Evolutionary conservation across 2,329 filamentous ascomycete species (phyloP).

Genomic region (Beauveria pseudobassiana): DNA sequence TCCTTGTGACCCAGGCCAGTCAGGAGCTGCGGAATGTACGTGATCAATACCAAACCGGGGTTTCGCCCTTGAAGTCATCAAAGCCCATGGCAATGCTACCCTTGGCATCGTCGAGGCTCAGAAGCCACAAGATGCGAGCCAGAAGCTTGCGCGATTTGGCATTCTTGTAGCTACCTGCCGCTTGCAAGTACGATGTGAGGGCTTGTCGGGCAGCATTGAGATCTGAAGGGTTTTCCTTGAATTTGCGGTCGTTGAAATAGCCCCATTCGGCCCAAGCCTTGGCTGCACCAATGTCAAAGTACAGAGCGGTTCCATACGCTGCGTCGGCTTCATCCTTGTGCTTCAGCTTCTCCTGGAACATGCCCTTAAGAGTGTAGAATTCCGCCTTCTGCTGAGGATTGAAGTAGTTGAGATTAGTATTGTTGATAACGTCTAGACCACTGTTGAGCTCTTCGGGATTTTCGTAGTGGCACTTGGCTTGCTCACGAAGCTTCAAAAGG

Average conservation of each 20-base stretch:
- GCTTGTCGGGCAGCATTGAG: constrained; percentile 82
- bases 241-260: constrained; percentile 92
- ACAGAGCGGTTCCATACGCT: constrained; percentile 89
- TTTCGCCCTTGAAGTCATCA: constrained; percentile 94
- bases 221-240: constrained; percentile 82
- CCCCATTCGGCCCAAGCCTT: constrained; percentile 99
- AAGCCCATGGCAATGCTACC: constrained; percentile 79
- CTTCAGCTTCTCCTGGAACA: constrained; percentile 93
- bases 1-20: constrained; percentile 89
- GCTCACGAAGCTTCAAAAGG: constrained; percentile 97
- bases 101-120: constrained; percentile 86
- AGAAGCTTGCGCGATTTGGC: constrained; percentile 92
- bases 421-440: constrained; percentile 97
- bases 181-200: constrained; percentile 91
- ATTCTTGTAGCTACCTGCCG: constrained; percentile 93
- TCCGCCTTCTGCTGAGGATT: constrained; percentile 93
- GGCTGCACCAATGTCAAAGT: constrained; percentile 89
- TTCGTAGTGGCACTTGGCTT: constrained; percentile 98
- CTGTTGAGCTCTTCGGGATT: constrained; percentile 87
- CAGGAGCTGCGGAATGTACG: constrained; percentile 93
- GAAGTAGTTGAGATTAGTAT: constrained; percentile 98
- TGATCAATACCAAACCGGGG: constrained; percentile 99
- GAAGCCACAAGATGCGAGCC: constrained; percentile 86
- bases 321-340: constrained; percentile 88
- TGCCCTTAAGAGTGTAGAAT: constrained; percentile 98